phyloP scores from a whole-genome alignment of 1,139 yeast species.

The Maudiozyma humilis region DNA sequence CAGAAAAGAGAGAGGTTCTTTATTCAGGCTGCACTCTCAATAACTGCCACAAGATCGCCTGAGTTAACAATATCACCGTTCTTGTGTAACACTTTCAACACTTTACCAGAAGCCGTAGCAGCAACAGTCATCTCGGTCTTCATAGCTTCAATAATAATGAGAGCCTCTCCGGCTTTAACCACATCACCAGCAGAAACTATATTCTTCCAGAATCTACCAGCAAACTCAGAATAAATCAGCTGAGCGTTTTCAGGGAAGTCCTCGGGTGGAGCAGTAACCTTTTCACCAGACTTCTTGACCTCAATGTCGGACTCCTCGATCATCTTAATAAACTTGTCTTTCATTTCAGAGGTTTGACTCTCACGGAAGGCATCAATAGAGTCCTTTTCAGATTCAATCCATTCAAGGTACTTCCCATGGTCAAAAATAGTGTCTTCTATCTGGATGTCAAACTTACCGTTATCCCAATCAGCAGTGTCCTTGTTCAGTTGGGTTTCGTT shows the following conservation, averaged over 20 bases:
- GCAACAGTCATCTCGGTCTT: conserved; percentile 90
- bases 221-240: conserved; percentile 82
- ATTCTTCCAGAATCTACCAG: conserved; percentile 96
- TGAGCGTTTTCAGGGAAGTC: conserved; percentile 67
- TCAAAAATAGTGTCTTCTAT: conserved; percentile 74
- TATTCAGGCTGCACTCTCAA: conserved; percentile 21
- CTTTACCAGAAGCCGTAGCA: conserved; percentile 68
- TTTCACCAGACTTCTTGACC: conserved; percentile 43
- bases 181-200: conserved; percentile 72
- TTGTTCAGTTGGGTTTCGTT: conserved; percentile 71
- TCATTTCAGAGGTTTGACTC: conserved; percentile 67
- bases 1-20: background rate
- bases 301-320: conserved; percentile 81
- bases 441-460: conserved; percentile 72
- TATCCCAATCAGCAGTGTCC: conserved; percentile 63
- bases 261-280: conserved; percentile 39
- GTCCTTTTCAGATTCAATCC: conserved; percentile 66
- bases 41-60: conserved; percentile 85
- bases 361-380: conserved; percentile 65
- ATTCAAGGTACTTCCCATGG: conserved; percentile 64
- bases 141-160: conserved; percentile 93
- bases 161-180: conserved; percentile 67
- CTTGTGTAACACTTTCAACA: conserved; percentile 63
- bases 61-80: conserved; percentile 96
- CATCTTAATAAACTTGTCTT: conserved; percentile 74